Conservation (phyloP, 164 flowering plant genomes). For the Euptelea pleiosperma region DNA sequence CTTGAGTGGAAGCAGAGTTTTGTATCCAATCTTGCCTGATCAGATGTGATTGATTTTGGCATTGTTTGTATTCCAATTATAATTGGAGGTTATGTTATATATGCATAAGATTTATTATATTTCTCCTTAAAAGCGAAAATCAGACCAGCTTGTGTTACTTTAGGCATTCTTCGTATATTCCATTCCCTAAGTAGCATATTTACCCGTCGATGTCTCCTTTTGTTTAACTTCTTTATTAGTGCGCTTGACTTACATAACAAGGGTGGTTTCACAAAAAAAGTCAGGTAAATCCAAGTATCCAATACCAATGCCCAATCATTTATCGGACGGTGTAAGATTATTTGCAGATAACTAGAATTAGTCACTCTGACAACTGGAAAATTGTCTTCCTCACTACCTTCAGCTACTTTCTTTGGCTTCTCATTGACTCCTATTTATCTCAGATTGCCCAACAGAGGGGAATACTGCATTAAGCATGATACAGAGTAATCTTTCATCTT, state of each 20-base stretch:
- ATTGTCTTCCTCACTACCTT: constrained; percentile 40
- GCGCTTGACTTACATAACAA: too few relatives aligned
- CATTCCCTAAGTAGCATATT: too few relatives aligned
- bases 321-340: background rate
- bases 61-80: background rate
- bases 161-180: too few relatives aligned
- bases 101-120: constrained; percentile 7
- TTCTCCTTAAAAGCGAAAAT: background rate
- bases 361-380: too few relatives aligned
- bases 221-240: too few relatives aligned
- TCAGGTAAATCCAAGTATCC: too few relatives aligned
- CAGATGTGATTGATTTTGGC: background rate
- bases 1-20: constrained; percentile 24
- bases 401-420: constrained; percentile 53
- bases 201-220: too few relatives aligned
- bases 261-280: too few relatives aligned
- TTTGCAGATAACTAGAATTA: too few relatives aligned
- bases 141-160: background rate
- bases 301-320: too few relatives aligned
- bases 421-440: constrained; percentile 52
- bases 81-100: background rate
- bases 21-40: constrained; percentile 1
- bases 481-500: constrained; percentile 57
- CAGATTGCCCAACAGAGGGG: constrained; percentile 52
- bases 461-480: constrained; percentile 77